Base-by-base conservation (phyloP, 352 stramenopile species). In the Blastocystis sp. region DNA sequence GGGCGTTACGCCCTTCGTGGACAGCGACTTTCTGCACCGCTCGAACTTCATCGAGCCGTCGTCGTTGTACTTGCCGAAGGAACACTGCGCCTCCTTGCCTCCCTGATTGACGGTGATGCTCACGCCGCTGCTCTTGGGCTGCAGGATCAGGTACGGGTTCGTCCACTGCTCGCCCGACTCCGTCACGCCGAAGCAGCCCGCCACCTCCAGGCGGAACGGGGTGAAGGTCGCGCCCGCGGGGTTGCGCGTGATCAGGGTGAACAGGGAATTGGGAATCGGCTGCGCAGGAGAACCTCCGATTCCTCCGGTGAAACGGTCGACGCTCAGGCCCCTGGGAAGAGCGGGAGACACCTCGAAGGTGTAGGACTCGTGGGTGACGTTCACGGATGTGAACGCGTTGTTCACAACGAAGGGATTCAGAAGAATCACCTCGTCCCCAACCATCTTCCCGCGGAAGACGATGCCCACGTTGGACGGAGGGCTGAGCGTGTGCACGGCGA, bases 261-360 rank as follows among this genome's bases (percentile, higher is more conserved):
- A 77, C 9, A 34, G 19, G 14, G 14, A 38, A 4, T 28, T 34
- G n/a, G 38, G 19, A 34, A 54, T 28, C 19, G 66, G 19, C 24
- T 69, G 40, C 2, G 19, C 3, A 71, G 74, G 74, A 71, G 62
- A 65, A 69, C 74, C 74, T 3, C 14, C 40, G n/a, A 84, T 84
- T 3, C 19, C 24, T 24, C 74, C 74, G 2, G 74, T 84, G 3
- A 19, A 34, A 45, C 14, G 11, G 64, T 84, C 64, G 62, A 84
- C 34, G 19, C 14, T 42, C 59, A 84, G 42, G 28, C 74, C 74
- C 10, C 9, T 19, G 34, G 74, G 74, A 45, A 84, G 59, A 0
- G 3, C 24, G n/a, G 74, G 74, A 84, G n/a, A 52, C 19, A 84
- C 64, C 2, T 38, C 19, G 38, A 42, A 84, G 14, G 74, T 54